Evolutionary conservation across 768 basidiomycete genomes (phyloP), one percentile per base, ranked within the genome.

Genomic region (Kwoniella dejecticola): DNA sequence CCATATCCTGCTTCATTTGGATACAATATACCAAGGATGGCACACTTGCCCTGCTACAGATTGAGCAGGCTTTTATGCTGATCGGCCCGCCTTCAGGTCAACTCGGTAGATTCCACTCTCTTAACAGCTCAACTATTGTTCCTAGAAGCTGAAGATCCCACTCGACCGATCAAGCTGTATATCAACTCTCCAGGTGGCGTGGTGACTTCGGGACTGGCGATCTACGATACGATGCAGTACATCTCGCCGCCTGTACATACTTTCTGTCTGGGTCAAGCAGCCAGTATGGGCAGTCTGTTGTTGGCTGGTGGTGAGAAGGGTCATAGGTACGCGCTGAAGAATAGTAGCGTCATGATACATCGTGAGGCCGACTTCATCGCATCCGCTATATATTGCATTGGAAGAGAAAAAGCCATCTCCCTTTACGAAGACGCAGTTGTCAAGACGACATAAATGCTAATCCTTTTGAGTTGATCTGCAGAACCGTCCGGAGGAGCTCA

Each of bases 341-440:
- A 97, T 76, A 88, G 92, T 19, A 91, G 89, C 75, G 91, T 98
- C 73, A 98, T 98, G 95, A 97, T 98, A 57, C 95, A 98, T 78
- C 95, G 94, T 95, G 77, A 74, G n/a, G 86, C 77, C 33, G 33
- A 36, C 15, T 36, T 36, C 33, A 7, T 15, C n/a, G n/a, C n/a
- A n/a, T n/a, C n/a, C n/a, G n/a, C n/a, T n/a, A n/a, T n/a, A n/a
- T n/a, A n/a, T n/a, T n/a, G n/a, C n/a, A n/a, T n/a, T n/a, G n/a
- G n/a, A n/a, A n/a, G n/a, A n/a, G n/a, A n/a, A n/a, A n/a, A n/a
- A n/a, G n/a, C n/a, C n/a, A n/a, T n/a, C n/a, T n/a, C n/a, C n/a
- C n/a, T n/a, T n/a, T n/a, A n/a, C n/a, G n/a, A n/a, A n/a, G n/a
- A 36, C 33, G 33, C 33, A 36, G 15, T 36, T 15, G 33, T 7